phyloP scores from a whole-genome alignment of 2,329 filamentous ascomycete species.

The Neoascochyta sp. region DNA sequence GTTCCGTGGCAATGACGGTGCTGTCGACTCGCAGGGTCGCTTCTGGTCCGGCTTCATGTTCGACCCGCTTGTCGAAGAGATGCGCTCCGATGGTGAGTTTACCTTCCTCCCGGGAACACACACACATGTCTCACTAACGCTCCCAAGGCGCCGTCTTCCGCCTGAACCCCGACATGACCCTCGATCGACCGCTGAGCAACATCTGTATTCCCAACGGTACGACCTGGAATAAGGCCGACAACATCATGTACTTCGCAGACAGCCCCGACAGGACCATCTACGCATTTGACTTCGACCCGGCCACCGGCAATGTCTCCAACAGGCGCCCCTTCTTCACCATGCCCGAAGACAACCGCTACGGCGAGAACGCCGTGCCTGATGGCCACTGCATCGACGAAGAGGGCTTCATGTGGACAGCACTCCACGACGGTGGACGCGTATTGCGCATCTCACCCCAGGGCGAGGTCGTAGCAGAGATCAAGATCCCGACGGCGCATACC shows the following conservation, averaged over 20 bases:
- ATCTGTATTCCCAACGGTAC: slow-evolving; percentile 82
- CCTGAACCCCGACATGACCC: slow-evolving; percentile 60
- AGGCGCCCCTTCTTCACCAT: slow-evolving; percentile 71
- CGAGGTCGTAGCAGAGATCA: slow-evolving; percentile 68
- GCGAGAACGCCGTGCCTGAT: slow-evolving; percentile 61
- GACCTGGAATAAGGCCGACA: slow-evolving; percentile 70
- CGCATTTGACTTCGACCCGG: slow-evolving; percentile 67
- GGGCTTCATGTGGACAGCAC: slow-evolving; percentile 82
- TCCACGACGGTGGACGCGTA: slow-evolving; percentile 76
- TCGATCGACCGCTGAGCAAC: slow-evolving; percentile 57
- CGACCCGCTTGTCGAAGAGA: slow-evolving; percentile 62
- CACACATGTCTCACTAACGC: slow-evolving; percentile 1
- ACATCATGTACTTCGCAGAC: slow-evolving; percentile 79
- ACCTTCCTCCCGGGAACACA: too few species aligned
- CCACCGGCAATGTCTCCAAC: slow-evolving; percentile 63
- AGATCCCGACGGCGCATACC: slow-evolving; percentile 71
- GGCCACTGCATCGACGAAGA: slow-evolving; percentile 80
- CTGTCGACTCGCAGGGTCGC: slow-evolving; percentile 71
- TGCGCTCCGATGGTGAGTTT: slow-evolving; percentile 43
- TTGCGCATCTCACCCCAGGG: slow-evolving; percentile 69
- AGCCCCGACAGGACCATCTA: slow-evolving; percentile 67
- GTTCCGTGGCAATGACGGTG: slow-evolving; percentile 75
- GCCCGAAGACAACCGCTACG: slow-evolving; percentile 49
- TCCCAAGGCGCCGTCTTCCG: slow-evolving; percentile 65
- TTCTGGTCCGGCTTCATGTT: slow-evolving; percentile 90